A percentile compares a stretch with the other conserved stretches of the same genome.
Evolutionary conservation across 768 basidiomycete genomes (phyloP).

Genomic region (Pleurotus cornucopiae): DNA sequence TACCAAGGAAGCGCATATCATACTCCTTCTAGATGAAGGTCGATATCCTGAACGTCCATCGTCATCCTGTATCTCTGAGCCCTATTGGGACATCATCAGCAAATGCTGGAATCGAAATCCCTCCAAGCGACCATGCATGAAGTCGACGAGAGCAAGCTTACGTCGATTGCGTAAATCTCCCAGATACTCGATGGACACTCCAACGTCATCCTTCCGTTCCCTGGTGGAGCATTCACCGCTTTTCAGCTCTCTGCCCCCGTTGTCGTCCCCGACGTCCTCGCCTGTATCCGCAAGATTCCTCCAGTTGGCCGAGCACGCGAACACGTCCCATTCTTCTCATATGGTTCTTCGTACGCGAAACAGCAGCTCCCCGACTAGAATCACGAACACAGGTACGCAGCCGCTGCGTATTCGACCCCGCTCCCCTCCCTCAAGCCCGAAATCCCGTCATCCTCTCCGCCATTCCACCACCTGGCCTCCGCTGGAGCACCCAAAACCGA

Average conservation of each 20-base stretch:
- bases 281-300: neutral
- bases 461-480: slow-evolving; percentile 4
- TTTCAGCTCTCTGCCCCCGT: neutral
- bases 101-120: slow-evolving; percentile 6
- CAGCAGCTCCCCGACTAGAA: neutral
- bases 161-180: neutral
- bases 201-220: neutral
- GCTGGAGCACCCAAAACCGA: neutral
- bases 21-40: slow-evolving; percentile 6
- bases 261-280: neutral
- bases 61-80: neutral
- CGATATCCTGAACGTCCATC: slow-evolving; percentile 4
- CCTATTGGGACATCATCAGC: slow-evolving; percentile 9
- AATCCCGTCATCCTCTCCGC: neutral
- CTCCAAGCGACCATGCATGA: slow-evolving; percentile 1
- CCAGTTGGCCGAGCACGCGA: neutral
- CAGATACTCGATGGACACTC: neutral
- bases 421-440: neutral
- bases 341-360: neutral
- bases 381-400: neutral
- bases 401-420: neutral
- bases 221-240: neutral
- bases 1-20: slow-evolving; percentile 1
- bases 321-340: neutral
- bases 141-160: neutral